Evolutionary conservation across 441 rosid species (phyloP).

Genomic region (Pelargonium fulgidum): DNA sequence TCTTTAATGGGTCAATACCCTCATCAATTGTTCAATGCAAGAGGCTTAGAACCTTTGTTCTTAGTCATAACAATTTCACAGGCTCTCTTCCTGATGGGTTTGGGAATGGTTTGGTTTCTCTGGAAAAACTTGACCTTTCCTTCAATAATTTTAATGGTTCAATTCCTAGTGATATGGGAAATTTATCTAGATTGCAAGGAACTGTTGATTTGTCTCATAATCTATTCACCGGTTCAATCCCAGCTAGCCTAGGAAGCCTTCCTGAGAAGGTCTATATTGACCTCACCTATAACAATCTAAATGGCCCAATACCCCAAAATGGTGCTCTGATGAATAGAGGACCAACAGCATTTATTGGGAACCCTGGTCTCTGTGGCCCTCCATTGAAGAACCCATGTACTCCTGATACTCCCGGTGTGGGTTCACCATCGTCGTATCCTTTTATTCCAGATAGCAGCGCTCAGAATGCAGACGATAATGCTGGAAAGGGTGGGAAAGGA

Average conservation of each 20-base stretch:
- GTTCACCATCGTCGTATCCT: conserved; percentile 22
- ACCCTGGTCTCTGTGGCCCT: conserved; percentile 26
- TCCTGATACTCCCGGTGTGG: conserved; percentile 13
- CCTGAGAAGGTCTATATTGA: conserved; percentile 30
- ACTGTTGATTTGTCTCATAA: conserved; percentile 27
- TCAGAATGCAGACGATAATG: conserved; percentile 6
- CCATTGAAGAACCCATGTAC: conserved; percentile 25
- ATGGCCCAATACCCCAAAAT: conserved; percentile 26
- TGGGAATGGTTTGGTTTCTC: conserved; percentile 18
- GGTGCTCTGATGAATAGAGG: conserved; percentile 28
- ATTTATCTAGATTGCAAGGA: conserved; percentile 25
- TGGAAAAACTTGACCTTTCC: conserved; percentile 21
- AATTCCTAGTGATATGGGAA: conserved; percentile 24
- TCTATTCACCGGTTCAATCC: conserved; percentile 20
- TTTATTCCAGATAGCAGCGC: conserved; percentile 18
- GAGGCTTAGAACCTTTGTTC: conserved; percentile 22
- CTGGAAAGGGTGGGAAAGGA: conserved; percentile 12
- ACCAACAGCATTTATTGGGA: conserved; percentile 26
- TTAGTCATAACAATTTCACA: conserved; percentile 20
- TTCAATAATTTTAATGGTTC: conserved; percentile 19
- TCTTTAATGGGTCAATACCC: conserved; percentile 22
- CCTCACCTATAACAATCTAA: conserved; percentile 23
- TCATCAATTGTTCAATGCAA: conserved; percentile 18
- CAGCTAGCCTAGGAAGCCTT: conserved; percentile 27
- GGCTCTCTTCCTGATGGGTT: conserved; percentile 20